Evolutionary conservation across 2,329 filamentous ascomycete species (phyloP), one percentile per base, ranked within the genome.

Genomic region (Trichoderma aggressivum): DNA sequence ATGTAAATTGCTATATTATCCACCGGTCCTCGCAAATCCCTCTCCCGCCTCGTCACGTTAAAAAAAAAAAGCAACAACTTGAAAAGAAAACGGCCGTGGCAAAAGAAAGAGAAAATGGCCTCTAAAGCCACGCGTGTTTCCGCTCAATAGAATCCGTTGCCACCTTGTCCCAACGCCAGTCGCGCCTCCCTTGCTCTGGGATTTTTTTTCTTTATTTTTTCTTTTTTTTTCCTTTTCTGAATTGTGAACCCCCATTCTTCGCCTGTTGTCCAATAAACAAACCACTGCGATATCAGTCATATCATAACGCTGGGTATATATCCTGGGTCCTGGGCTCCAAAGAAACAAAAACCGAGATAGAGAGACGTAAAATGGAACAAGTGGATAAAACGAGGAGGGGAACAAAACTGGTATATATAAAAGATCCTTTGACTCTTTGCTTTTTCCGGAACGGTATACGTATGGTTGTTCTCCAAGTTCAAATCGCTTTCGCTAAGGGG

Each of bases 261-360:
- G 32, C 36, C 59, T 36, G 58, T 59, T 62, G 60, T 72, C 67
- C 61, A 65, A 58, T 72, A 70, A 70, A 62, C 56, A 60, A 59
- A 66, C 34, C 67, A 50, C 71, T 59, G 34, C 28, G 30, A 34
- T 70, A 72, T 72, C 66, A 63, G 73, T 74, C 73, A 74, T 72
- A 64, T 75, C 70, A 70, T 74, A 72, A 65, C 73, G 61, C 71
- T 62, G 76, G 77, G 76, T 79, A 79, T 79, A 78, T 78, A 77
- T 75, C 75, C 76, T 74, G 73, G 71, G 73, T 73, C 75, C 74
- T 73, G 61, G 66, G 50, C 70, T 72, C 50, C 64, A 56, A 76
- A 72, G 30, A 70, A 73, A 70, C 55, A 60, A 50, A 65, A 69
- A 36, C 28, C 36, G 65, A 61, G 26, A 53, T n/a, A 56, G 34